Evolutionary conservation across 495 filamentous ascomycete genomes (phyloP), one percentile per base, ranked within the genome.

Genomic region (Xanthoparmelia taractica): DNA sequence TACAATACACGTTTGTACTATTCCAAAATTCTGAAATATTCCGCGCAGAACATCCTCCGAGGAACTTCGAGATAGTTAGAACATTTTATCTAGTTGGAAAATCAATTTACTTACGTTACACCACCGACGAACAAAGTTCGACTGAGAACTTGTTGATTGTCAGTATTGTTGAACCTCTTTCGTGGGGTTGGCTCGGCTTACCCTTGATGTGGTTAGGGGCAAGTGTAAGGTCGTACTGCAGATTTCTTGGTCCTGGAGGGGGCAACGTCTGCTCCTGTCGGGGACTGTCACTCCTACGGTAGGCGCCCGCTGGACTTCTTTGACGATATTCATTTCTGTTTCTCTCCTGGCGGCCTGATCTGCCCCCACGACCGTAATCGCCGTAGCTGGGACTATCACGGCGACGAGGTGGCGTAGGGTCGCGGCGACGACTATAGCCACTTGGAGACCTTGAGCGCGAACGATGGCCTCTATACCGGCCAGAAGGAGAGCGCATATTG

Each of bases 1-100:
- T 69, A 97, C 93, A 65, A 99, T 99, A 74, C 92, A 96, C 15
- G 92, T 96, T 70, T 99, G 94, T 2, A 99, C 95, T 54, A 85
- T 74, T 55, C 94, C 94, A 70, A 85, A 96, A 29, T 82, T 83
- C 68, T 77, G 75, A 70, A 99, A 97, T 34, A 92, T 83, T 33
- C 75, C 77, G 29, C 90, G 84, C 56, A 99, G 78, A 67, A 96
- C 90, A 23, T 80, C 76, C 72, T 99, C 94, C 15, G 88, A 84
- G 27, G 85, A 88, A 8, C 87, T 90, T 58, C 23, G 57, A 63
- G 34, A 57, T 54, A 41, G 59, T 72, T 64, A 70, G 65, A 34
- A 31, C 4, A 31, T 40, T 37, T 34, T 20, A 6, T 10, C 45
- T 29, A 40, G 12, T 48, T 20, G 34, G 36, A 55, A 1, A 54